These are phyloP conservation scores for Thelonectria rubi DNA, from an alignment of 2,329 filamentous ascomycete genomes.

Conservation along the genomic window DNA sequence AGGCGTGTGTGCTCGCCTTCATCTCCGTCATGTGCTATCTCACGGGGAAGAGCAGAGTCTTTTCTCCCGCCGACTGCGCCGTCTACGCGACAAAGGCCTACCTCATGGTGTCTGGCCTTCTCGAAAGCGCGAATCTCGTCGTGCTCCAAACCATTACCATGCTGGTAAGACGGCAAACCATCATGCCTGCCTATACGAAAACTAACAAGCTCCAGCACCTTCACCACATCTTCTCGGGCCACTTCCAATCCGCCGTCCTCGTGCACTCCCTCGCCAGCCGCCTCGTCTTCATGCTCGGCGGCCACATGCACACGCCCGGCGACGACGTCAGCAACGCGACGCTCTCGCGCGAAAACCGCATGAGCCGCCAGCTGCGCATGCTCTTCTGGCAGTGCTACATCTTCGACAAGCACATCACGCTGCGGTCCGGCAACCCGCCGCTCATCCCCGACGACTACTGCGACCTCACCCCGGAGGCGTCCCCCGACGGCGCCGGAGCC, in stretches of 20 bases:
- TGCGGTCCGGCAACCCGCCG: constrained; percentile 9
- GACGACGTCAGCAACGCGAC: not conserved
- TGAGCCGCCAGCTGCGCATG: not conserved
- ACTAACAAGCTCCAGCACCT: not conserved
- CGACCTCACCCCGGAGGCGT: not conserved
- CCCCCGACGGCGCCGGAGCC: not conserved
- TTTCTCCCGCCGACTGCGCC: not conserved
- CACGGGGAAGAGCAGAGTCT: not conserved
- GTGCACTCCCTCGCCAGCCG: not conserved
- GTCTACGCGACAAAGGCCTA: not conserved
- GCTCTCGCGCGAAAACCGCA: not conserved
- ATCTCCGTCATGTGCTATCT: not conserved
- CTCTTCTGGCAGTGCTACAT: constrained; percentile 30
- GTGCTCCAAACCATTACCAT: not conserved
- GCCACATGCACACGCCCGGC: not conserved
- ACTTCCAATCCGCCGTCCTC: not conserved
- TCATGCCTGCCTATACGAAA: not conserved
- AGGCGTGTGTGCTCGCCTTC: not conserved
- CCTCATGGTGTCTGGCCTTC: not conserved
- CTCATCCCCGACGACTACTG: constrained; percentile 20
- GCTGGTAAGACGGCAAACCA: not conserved
- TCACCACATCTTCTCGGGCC: not conserved
- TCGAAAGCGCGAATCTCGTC: not conserved
- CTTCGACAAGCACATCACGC: constrained; percentile 21
- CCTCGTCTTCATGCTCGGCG: not conserved